Percentiles rank a stretch among this genome's conserved stretches.
These are phyloP conservation scores for Sporothrix curviconia DNA, from an alignment of 2,329 filamentous ascomycete species.

Conservation along the genomic window DNA sequence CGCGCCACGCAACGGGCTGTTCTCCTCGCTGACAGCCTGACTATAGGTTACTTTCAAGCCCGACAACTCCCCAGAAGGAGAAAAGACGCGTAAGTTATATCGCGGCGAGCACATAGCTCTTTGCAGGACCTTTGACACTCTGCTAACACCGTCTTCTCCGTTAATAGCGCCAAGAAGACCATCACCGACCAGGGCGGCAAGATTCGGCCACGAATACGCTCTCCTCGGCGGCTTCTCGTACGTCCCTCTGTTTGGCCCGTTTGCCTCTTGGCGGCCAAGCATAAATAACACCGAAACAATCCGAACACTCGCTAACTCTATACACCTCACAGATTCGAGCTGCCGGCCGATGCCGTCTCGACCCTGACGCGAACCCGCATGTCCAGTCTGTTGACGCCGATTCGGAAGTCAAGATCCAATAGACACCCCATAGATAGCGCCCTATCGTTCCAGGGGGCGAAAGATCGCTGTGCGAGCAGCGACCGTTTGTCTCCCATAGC, in stretches of 20 bases:
- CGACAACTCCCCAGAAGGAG: slow-evolving; percentile 57
- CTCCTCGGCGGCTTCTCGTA: slow-evolving; percentile 93
- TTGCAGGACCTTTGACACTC: neutral
- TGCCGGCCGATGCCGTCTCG: slow-evolving; percentile 58
- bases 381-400: slow-evolving; percentile 72
- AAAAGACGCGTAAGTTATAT: slow-evolving; percentile 57
- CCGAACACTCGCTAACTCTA: neutral
- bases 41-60: slow-evolving; percentile 72
- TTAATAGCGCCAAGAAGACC: slow-evolving; percentile 64
- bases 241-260: slow-evolving; percentile 32
- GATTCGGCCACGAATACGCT: slow-evolving; percentile 76
- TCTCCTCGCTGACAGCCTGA: neutral
- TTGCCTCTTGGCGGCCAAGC: too few relatives aligned
- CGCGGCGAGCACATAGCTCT: neutral
- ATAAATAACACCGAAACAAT: too few relatives aligned
- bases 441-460: neutral
- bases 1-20: neutral
- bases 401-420: slow-evolving; percentile 64
- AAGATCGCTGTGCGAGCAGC: too few relatives aligned
- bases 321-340: slow-evolving; percentile 56
- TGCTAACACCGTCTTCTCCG: neutral
- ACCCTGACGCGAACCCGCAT: slow-evolving; percentile 63
- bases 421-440: slow-evolving; percentile 25
- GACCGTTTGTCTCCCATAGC: too few relatives aligned
- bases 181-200: slow-evolving; percentile 70